These are phyloP conservation scores for Tubosaeta brunneosetosa DNA, from an alignment of 768 basidiomycete species.

Conservation along the genomic window DNA sequence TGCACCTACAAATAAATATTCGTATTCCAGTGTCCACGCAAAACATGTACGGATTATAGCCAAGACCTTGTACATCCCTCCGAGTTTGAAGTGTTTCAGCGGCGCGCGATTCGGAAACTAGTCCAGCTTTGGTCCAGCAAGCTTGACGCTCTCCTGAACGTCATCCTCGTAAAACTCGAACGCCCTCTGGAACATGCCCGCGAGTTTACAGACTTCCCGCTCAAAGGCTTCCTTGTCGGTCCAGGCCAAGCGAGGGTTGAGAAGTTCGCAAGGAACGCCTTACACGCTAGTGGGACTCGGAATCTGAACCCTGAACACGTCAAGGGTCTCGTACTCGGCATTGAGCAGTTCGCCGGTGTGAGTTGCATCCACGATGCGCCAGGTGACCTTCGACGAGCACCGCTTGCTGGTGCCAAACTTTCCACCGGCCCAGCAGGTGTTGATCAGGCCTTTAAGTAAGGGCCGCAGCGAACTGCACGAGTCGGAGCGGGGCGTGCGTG, in stretches of 20 bases:
- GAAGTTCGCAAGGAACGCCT: conserved; percentile 85
- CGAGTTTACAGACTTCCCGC: conserved; percentile 83
- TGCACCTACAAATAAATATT: background rate
- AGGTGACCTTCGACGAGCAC: conserved; percentile 94
- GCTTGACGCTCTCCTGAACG: conserved; percentile 72
- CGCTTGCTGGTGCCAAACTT: conserved; percentile 91
- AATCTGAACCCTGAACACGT: conserved; percentile 86
- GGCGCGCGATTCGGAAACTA: conserved; percentile 9
- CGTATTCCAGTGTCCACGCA: background rate
- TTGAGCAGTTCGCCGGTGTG: conserved; percentile 89
- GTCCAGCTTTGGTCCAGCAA: conserved; percentile 64
- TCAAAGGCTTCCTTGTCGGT: conserved; percentile 83
- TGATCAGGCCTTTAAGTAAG: conserved; percentile 52
- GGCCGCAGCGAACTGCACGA: too few species aligned
- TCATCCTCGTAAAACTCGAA: conserved; percentile 89
- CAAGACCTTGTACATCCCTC: background rate
- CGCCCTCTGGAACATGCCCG: conserved; percentile 90
- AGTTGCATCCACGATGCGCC: conserved; percentile 94
- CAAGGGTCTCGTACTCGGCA: conserved; percentile 82
- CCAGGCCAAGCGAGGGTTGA: conserved; percentile 89
- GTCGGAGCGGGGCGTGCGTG: too few species aligned
- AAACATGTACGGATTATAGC: conserved; percentile 5
- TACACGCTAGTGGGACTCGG: conserved; percentile 67
- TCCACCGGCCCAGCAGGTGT: conserved; percentile 96
- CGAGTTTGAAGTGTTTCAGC: conserved; percentile 2